Evolutionary conservation across 768 basidiomycete species (phyloP), one percentile per base, ranked within the genome.

Genomic region (Pisolithus sp.): DNA sequence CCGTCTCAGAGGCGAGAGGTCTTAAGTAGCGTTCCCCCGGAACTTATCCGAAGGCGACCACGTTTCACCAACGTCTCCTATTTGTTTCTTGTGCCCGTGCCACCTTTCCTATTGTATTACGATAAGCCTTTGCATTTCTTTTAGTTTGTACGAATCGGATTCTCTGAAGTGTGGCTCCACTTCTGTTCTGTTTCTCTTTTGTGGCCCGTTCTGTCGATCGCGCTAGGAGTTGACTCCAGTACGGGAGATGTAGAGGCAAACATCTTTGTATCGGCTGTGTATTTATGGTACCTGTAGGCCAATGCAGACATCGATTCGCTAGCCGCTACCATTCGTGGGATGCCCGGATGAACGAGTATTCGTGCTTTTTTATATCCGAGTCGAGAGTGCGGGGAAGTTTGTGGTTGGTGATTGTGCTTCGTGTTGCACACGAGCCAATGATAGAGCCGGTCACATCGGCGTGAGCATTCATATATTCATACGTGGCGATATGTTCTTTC

Each of bases 1-100:
- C 61, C 86, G 89, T 67, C 82, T 93, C 69, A 81, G 89, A 54
- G 89, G 89, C 63, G 89, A 90, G 75, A 80, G 89, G 65, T 83
- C 86, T 62, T 89, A 78, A 81, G 48, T 5, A n/a, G 4, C 30
- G 26, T 51, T 30, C 24, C 43, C 45, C 31, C 15, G 26, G 26
- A 26, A 26, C 26, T 26, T 26, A 26, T 26, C 7, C 6, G 23
- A 1, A 47, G n/a, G 3, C 26, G 42, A 5, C 23, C 21, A 23
- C 50, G 20, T 36, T 28, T 39, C 21, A 49, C 20, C 8, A 50
- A 53, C 43, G 20, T 26, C 21, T 49, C 36, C 36, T 51, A 9
- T 44, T 57, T 49, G 40, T 54, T 54, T 51, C 55, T 26, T 24
- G 24, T n/a, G 55, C 57, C 52, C 62, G 57, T 59, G 48, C 49